phyloP scores from a whole-genome alignment of 208 protist species.

The Leishmania aethiopica region DNA sequence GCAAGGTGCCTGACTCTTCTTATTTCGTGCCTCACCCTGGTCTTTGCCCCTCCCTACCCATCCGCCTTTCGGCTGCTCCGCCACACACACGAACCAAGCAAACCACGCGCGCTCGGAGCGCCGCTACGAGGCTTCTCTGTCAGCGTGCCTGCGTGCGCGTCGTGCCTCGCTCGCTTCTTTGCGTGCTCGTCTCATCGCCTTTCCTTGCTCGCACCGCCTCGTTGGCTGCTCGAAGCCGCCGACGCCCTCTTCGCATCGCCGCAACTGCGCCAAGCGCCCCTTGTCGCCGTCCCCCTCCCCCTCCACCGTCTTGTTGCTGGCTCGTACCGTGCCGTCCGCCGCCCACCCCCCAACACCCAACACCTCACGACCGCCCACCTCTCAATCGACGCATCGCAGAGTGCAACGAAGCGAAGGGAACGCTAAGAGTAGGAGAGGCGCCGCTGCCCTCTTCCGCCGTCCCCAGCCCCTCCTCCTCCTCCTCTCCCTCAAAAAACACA shows the following conservation, averaged over 20 bases:
- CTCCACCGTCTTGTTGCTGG: no score
- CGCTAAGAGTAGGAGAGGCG: no score
- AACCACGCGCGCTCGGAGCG: no score
- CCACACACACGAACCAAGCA: not conserved
- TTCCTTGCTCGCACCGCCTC: not conserved
- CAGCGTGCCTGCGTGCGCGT: not conserved
- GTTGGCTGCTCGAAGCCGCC: not conserved
- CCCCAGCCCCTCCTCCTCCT: no score
- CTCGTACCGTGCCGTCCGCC: no score
- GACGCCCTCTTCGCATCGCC: not conserved
- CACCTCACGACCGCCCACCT: no score
- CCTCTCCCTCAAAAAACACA: no score
- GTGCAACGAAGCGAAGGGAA: no score
- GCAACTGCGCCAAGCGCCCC: not conserved
- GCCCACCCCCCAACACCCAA: no score
- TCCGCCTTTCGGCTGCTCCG: not conserved
- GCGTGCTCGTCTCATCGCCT: not conserved
- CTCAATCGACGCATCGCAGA: not conserved
- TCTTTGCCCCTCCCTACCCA: not conserved
- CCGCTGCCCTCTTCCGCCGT: no score
- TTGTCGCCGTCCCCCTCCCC: no score
- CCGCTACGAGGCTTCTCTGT: not conserved
- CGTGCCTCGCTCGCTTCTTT: not conserved
- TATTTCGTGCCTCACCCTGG: not conserved
- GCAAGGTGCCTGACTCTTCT: not conserved